Percentiles rank a stretch among this genome's conserved stretches.
Conservation (phyloP, 768 basidiomycete genomes). For the Termitomyces sp. region DNA sequence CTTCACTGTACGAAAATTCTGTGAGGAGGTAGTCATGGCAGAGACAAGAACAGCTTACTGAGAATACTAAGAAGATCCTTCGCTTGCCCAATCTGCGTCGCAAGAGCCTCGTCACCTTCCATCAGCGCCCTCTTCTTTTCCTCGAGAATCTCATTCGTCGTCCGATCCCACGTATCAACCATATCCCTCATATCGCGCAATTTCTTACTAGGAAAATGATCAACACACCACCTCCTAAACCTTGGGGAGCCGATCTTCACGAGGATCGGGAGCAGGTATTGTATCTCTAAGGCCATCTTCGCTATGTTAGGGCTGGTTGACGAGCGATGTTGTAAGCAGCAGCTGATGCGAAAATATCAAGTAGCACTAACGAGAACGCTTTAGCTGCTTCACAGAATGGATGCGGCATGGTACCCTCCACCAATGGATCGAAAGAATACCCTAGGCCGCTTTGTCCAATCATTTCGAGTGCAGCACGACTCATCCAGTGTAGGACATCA, state of each 20-base stretch:
- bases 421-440: constrained; percentile 13
- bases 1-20: constrained; percentile 20
- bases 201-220: constrained; percentile 2
- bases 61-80: constrained; percentile 13
- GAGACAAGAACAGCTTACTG: not conserved
- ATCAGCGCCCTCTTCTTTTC: constrained; percentile 8
- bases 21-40: not conserved
- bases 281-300: not conserved
- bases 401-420: constrained; percentile 1
- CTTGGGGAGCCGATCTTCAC: constrained; percentile 9
- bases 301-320: not conserved
- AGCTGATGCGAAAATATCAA: not conserved
- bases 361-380: constrained; percentile 2
- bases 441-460: constrained; percentile 14
- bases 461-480: constrained; percentile 11
- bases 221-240: constrained; percentile 10
- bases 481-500: constrained; percentile 15
- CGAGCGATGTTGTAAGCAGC: not conserved
- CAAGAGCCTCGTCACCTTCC: constrained; percentile 9
- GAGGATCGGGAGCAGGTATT: constrained; percentile 5
- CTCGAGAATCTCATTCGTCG: constrained; percentile 5
- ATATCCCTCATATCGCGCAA: constrained; percentile 2
- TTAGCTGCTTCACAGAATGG: constrained; percentile 6
- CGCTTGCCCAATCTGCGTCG: constrained; percentile 5
- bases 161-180: constrained; percentile 7